These are phyloP conservation scores for Trypanosoma avium DNA, from an alignment of 208 protist species.

Conservation along the genomic window DNA sequence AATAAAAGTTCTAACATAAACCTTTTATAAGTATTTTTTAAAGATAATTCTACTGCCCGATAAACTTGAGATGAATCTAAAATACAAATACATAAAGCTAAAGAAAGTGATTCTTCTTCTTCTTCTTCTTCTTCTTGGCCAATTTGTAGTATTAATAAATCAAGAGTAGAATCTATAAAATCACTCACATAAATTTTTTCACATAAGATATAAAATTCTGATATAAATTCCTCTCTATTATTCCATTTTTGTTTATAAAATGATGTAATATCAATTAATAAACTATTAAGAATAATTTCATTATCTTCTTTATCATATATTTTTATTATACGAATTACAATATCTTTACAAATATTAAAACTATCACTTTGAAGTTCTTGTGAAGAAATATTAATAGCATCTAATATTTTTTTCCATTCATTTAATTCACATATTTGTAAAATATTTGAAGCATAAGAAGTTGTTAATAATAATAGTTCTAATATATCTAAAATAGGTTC, in stretches of 20 bases:
- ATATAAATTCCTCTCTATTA: slow-evolving; percentile 6
- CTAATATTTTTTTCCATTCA: slow-evolving; percentile 2
- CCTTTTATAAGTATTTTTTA: neutral
- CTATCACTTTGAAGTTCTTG: slow-evolving; percentile 3
- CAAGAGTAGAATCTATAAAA: neutral
- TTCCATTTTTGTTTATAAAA: neutral
- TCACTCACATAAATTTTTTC: neutral
- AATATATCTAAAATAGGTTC: slow-evolving; percentile 10
- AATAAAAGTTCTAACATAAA: slow-evolving; percentile 6
- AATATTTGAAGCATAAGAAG: slow-evolving; percentile 3
- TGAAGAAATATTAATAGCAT: slow-evolving; percentile 3
- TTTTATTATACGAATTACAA: neutral
- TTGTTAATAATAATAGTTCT: slow-evolving; percentile 5
- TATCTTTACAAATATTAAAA: slow-evolving; percentile 2
- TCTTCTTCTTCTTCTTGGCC: no score
- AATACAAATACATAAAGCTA: neutral
- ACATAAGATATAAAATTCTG: slow-evolving; percentile 11
- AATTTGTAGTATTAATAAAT: slow-evolving; percentile 2
- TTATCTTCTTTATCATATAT: neutral
- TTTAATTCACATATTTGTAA: neutral
- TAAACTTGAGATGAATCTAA: slow-evolving; percentile 5
- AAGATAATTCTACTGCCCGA: neutral
- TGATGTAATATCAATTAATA: neutral
- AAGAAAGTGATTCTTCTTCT: neutral
- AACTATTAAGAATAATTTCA: neutral